Conservation (phyloP, 192 early-diverging fungal species). For the Linnemannia exigua region DNA sequence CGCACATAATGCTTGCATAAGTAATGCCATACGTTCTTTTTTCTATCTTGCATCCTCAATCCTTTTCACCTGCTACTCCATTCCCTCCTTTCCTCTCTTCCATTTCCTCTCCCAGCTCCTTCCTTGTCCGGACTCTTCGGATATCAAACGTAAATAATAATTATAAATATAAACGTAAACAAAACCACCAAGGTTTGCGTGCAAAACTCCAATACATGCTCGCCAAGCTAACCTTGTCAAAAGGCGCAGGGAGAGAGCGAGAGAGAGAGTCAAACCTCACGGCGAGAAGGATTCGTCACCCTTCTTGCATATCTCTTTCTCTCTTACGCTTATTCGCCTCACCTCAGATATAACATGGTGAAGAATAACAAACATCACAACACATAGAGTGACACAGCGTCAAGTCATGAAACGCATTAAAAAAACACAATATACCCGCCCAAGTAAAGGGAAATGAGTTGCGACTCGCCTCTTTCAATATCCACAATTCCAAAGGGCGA, state of each 20-base stretch:
- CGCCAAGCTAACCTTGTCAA: background rate
- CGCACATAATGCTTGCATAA: background rate
- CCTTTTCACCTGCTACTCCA: background rate
- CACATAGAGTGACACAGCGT: background rate
- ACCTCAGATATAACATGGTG: background rate
- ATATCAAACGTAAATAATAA: slow-evolving; percentile 4
- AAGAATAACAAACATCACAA: slow-evolving; percentile 2
- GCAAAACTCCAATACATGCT: background rate
- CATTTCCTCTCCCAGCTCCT: background rate
- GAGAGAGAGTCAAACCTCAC: background rate
- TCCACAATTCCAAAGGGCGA: background rate
- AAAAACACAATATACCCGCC: background rate
- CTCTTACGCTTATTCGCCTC: background rate
- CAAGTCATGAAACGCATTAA: background rate
- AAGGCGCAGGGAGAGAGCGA: background rate
- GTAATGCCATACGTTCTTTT: background rate
- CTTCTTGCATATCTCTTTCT: background rate
- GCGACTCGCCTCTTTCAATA: background rate
- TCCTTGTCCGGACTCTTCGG: background rate
- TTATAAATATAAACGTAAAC: background rate
- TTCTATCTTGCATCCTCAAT: background rate
- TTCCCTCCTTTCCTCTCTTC: background rate
- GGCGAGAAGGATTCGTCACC: background rate
- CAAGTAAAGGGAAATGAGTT: background rate
- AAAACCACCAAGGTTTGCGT: background rate